phyloP scores from a whole-genome alignment of 2,329 filamentous ascomycete genomes.

The Calonectria pseudoturangicola region DNA sequence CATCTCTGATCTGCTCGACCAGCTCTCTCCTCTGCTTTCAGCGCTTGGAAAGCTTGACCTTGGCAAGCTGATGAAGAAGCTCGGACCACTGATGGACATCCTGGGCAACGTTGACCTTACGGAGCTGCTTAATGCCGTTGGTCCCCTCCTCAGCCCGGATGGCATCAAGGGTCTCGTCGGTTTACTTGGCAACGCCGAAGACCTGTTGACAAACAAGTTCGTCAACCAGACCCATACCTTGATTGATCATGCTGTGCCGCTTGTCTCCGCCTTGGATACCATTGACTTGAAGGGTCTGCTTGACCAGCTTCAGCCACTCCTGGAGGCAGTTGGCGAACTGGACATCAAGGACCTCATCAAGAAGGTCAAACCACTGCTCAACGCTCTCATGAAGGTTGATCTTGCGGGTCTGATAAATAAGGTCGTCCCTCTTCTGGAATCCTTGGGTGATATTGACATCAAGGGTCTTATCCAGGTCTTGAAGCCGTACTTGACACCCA shows the following conservation, averaged over 20 bases:
- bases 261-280: slow-evolving; percentile 59
- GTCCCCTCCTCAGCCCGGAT: slow-evolving; percentile 59
- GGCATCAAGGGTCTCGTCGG: slow-evolving; percentile 59
- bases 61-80: slow-evolving; percentile 53
- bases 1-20: slow-evolving; percentile 52
- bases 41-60: slow-evolving; percentile 57
- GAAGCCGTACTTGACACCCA: slow-evolving; percentile 59
- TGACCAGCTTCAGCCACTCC: slow-evolving; percentile 55
- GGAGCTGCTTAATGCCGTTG: slow-evolving; percentile 57
- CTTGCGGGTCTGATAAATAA: slow-evolving; percentile 55
- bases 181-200: slow-evolving; percentile 60
- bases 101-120: slow-evolving; percentile 58
- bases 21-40: slow-evolving; percentile 57
- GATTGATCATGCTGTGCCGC: slow-evolving; percentile 60
- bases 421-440: slow-evolving; percentile 57
- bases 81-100: slow-evolving; percentile 56
- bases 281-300: slow-evolving; percentile 61
- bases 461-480: slow-evolving; percentile 58
- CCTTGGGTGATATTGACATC: slow-evolving; percentile 59
- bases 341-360: slow-evolving; percentile 58
- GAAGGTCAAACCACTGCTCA: slow-evolving; percentile 56
- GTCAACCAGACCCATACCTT: slow-evolving; percentile 57
- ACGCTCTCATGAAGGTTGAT: slow-evolving; percentile 57
- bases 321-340: slow-evolving; percentile 58
- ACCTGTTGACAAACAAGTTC: slow-evolving; percentile 56